Percentiles rank a stretch among this genome's conserved stretches.
Conservation (phyloP, 140 eudicot species). For the Erigeron philadelphicus region DNA sequence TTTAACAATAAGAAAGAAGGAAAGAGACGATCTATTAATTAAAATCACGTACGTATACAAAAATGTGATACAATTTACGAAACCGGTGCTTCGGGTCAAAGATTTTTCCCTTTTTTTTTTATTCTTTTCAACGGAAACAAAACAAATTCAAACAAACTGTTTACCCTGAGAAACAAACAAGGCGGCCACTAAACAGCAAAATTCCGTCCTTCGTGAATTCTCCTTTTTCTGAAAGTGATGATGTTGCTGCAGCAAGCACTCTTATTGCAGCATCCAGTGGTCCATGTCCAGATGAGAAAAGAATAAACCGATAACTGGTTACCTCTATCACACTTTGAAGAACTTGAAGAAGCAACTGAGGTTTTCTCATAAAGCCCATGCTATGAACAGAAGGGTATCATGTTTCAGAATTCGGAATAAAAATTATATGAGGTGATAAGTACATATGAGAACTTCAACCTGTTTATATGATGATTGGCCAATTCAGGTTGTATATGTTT, state of each 20-base stretch:
- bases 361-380: constrained; percentile 83
- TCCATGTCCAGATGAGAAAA: constrained; percentile 76
- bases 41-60: no score
- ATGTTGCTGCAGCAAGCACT: constrained; percentile 41
- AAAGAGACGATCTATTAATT: no score
- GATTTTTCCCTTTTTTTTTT: no score
- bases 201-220: constrained; percentile 38
- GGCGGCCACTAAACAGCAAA: constrained; percentile 44
- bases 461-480: no score
- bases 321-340: constrained; percentile 42
- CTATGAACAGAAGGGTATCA: constrained; percentile 39
- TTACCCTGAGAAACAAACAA: constrained; percentile 86
- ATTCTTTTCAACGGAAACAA: no score
- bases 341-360: constrained; percentile 51
- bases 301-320: constrained; percentile 52
- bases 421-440: background rate
- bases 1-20: no score
- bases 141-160: constrained; percentile 16
- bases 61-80: no score
- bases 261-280: constrained; percentile 60
- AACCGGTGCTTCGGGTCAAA: no score
- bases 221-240: constrained; percentile 34
- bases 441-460: background rate
- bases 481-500: no score
- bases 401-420: constrained; percentile 22